Percentiles rank a stretch among this genome's conserved stretches.
Evolutionary conservation across 208 protist genomes (phyloP).

Genomic region (Trichomonas vaginalis): DNA sequence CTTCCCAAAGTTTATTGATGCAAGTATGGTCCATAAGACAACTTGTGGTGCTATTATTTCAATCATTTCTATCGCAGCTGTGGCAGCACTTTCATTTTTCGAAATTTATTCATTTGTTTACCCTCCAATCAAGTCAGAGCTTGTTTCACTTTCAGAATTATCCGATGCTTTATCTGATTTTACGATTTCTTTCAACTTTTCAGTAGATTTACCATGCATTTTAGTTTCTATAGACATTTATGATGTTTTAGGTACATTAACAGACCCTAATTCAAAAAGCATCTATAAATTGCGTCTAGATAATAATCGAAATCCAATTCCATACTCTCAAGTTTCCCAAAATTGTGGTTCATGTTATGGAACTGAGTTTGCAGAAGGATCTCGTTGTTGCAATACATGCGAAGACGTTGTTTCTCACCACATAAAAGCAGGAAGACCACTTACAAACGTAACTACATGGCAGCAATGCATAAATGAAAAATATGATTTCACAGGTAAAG

Average conservation of each 20-base stretch:
- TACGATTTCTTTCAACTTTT: background rate
- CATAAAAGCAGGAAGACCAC: background rate
- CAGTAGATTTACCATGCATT: background rate
- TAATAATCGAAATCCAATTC: background rate
- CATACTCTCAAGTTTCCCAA: background rate
- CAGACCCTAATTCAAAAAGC: background rate
- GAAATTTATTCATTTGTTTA: background rate
- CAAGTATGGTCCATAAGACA: background rate
- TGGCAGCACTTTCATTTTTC: background rate
- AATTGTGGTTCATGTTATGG: slow-evolving; percentile 18
- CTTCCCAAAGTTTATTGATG: background rate
- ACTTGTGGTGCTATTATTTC: background rate
- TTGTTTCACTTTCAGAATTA: background rate
- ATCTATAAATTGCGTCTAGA: background rate
- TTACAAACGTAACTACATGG: background rate
- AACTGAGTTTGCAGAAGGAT: background rate
- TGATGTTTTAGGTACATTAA: background rate
- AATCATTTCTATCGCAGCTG: background rate
- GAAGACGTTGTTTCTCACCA: background rate
- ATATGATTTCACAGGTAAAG: background rate
- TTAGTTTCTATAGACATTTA: background rate
- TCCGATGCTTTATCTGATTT: background rate
- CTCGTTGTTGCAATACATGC: slow-evolving; percentile 17
- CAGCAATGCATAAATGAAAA: background rate
- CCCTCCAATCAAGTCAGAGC: background rate